Evolutionary conservation across 345 rosid species (phyloP), one percentile per base, ranked within the genome.

Genomic region (Mercurialis annua): DNA sequence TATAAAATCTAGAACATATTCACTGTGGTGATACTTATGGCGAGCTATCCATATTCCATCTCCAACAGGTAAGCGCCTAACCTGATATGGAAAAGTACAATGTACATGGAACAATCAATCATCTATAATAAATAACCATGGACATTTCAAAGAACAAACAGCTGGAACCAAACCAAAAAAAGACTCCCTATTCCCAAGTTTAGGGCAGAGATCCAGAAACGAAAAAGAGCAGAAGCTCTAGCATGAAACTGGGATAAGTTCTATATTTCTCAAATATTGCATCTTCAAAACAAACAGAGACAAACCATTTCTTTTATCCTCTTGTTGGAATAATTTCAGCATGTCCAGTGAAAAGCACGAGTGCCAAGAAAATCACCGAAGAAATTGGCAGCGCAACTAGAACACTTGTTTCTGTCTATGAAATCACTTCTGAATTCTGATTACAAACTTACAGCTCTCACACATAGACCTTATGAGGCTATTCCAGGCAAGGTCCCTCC

Each of bases 11-110:
- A 90, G 90, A 80, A 90, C 91, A 78, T 89, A 89, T 66, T 93
- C 98, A 47, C 65, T 69, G 59, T 50, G 67, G 56, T 74, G 69
- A 76, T 72, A 76, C 59, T 86, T 93, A 70, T 93, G 96, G 72
- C 85, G 83, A 71, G 97, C 96, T 63, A 94, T 81, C 99, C 97
- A 91, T 67, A 90, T 86, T 71, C 86, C 92, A 75, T 91, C 96
- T 59, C 99, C 97, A 47, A 94, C 84, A 24, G 92, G 97, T 67
- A 94, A 77, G 73, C 90, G 78, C 65, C 95, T 83, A 70, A 94
- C 90, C 99, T 94, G 84, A 26, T n/a, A n/a, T n/a, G 29, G 71
- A 50, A 67, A 34, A 66, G 58, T n/a, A 68, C 54, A 66, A n/a
- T 34, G 42, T n/a, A 31, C 40, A 60, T 61, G 67, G 6, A 14